A percentile compares a stretch with the other conserved stretches of the same genome.
Evolutionary conservation across 495 filamentous ascomycete genomes (phyloP).

Genomic region (Penicillium roqueforti): DNA sequence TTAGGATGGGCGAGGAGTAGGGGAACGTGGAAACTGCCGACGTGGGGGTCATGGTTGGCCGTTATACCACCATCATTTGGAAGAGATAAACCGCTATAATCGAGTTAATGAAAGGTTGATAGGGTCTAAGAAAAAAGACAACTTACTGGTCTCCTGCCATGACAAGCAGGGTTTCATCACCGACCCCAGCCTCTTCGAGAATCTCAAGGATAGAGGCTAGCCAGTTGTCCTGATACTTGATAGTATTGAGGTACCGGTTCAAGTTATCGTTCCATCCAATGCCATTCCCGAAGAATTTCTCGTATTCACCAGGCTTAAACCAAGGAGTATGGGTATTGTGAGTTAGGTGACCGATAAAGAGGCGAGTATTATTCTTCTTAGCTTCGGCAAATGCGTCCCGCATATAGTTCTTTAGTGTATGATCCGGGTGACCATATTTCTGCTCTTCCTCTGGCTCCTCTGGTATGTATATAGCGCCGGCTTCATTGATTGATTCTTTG

Average conservation of each 20-base stretch:
- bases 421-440: constrained; percentile 38
- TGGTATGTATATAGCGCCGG: constrained; percentile 19
- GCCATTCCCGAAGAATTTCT: constrained; percentile 24
- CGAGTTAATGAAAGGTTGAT: background rate
- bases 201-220: constrained; percentile 32
- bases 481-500: constrained; percentile 23
- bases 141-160: constrained; percentile 45
- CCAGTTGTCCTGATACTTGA: constrained; percentile 40
- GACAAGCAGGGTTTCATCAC: constrained; percentile 41
- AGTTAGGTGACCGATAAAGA: constrained; percentile 44
- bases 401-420: constrained; percentile 33
- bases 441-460: constrained; percentile 27
- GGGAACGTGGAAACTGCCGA: constrained; percentile 39
- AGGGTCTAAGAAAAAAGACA: background rate
- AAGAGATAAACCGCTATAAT: constrained; percentile 26
- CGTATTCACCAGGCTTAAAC: constrained; percentile 37
- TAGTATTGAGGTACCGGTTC: constrained; percentile 40
- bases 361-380: constrained; percentile 30
- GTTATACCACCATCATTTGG: constrained; percentile 31
- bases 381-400: constrained; percentile 34
- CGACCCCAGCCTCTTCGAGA: constrained; percentile 35
- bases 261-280: constrained; percentile 29
- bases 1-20: constrained; percentile 38
- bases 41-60: constrained; percentile 35
- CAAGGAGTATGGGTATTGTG: constrained; percentile 41